Percentiles rank a stretch among this genome's conserved stretches.
These are phyloP conservation scores for Didymellaceae sp. DNA, from an alignment of 2,329 filamentous ascomycete genomes.

Conservation along the genomic window DNA sequence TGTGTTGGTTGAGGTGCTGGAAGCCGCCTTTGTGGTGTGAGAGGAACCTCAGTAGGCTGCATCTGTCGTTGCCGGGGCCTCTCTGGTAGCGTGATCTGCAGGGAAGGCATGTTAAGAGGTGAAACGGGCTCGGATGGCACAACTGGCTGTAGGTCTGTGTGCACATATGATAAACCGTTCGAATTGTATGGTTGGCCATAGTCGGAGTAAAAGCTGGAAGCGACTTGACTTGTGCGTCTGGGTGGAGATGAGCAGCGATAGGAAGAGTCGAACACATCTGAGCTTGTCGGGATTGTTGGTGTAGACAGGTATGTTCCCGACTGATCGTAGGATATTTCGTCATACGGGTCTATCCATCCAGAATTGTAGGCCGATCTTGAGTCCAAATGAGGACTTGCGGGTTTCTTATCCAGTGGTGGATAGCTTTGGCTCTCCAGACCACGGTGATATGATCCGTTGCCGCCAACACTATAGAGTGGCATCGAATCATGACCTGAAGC, in stretches of 20 bases:
- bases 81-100: conserved; percentile 38
- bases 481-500: conserved; percentile 28
- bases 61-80: conserved; percentile 26
- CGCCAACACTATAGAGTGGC: conserved; percentile 27
- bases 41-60: conserved; percentile 19
- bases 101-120: conserved; percentile 41
- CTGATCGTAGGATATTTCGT: conserved; percentile 36
- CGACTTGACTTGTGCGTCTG: conserved; percentile 20
- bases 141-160: conserved; percentile 17
- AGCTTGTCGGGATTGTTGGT: conserved; percentile 17
- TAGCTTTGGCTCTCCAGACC: conserved; percentile 22
- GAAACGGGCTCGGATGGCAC: conserved; percentile 30
- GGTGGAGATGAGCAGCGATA: conserved; percentile 30
- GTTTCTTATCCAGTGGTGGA: conserved; percentile 14
- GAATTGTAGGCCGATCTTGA: conserved; percentile 28
- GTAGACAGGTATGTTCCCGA: conserved; percentile 26
- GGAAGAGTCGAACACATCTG: conserved; percentile 22
- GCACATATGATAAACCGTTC: conserved; percentile 27
- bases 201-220: conserved; percentile 26
- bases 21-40: conserved; percentile 36
- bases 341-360: conserved; percentile 34
- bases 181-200: conserved; percentile 26
- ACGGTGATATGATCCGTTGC: conserved; percentile 23
- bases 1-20: conserved; percentile 42
- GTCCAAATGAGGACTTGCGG: conserved; percentile 14